Evolutionary conservation across 805 yeast species (phyloP).

Genomic region (Candida sakaeoensis): DNA sequence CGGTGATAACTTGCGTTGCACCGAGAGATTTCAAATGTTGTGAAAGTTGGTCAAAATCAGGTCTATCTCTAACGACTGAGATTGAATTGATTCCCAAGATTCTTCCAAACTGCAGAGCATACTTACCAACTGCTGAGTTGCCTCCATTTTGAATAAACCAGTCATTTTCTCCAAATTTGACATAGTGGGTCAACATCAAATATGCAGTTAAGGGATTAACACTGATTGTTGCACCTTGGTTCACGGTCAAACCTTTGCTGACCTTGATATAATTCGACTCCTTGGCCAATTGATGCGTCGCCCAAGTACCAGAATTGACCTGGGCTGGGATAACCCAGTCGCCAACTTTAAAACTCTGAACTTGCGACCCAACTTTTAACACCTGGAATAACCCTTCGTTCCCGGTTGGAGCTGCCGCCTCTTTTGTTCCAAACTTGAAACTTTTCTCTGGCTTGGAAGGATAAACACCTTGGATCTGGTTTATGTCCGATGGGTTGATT

Average conservation of each 20-base stretch:
- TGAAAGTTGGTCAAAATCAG: constrained; percentile 58
- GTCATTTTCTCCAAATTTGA: constrained; percentile 57
- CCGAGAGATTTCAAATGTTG: constrained; percentile 60
- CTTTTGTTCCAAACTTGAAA: constrained; percentile 48
- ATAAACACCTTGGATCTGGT: constrained; percentile 45
- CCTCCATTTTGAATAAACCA: constrained; percentile 98
- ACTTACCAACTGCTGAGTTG: constrained; percentile 89
- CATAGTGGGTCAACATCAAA: constrained; percentile 75
- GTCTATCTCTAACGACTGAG: constrained; percentile 84
- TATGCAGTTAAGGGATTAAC: constrained; percentile 94
- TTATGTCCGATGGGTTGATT: constrained; percentile 43
- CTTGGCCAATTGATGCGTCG: constrained; percentile 53
- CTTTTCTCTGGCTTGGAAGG: constrained; percentile 48
- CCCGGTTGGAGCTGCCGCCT: constrained; percentile 81
- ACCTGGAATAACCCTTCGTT: constrained; percentile 94
- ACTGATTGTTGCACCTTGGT: constrained; percentile 81
- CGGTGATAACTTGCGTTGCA: constrained; percentile 87
- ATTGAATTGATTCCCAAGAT: constrained; percentile 77
- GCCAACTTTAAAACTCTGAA: constrained; percentile 50
- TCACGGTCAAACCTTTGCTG: constrained; percentile 31
- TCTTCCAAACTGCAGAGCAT: constrained; percentile 84
- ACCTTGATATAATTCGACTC: constrained; percentile 55
- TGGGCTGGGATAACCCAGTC: constrained; percentile 84
- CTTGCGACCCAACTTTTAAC: constrained; percentile 58
- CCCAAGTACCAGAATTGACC: constrained; percentile 92